Evolutionary conservation across 352 stramenopile species (phyloP), one percentile per base, ranked within the genome.

Genomic region (Aphanomyces stellatus): DNA sequence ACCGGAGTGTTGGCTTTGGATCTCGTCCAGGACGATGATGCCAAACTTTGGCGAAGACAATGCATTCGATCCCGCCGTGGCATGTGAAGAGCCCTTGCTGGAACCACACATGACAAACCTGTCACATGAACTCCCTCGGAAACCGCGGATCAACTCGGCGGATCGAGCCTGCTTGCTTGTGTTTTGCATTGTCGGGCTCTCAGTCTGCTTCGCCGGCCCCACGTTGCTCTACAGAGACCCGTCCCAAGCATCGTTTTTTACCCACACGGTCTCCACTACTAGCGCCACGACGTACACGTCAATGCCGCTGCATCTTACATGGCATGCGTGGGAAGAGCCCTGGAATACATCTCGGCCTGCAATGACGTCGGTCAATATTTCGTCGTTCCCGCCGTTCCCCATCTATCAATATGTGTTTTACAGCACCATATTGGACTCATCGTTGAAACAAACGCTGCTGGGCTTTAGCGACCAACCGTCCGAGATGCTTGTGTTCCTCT

Each of bases 61-160:
- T 11, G n/a, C 11, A 46, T 46, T 46, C 37, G 37, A 46, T 46
- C 37, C 11, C 13, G 37, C 37, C 37, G 37, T 46, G 37, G 11
- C 37, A 46, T 46, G 37, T 46, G 37, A 2, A 51, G 3, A 67
- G 37, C 34, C 59, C 6, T 33, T 46, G 41, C 46, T 67, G 30
- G 27, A 51, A 13, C n/a, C 33, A n/a, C n/a, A 2, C 24, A 25
- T 33, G 15, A 8, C 1, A 31, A n/a, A 22, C 22, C 6, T 30
- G n/a, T n/a, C n/a, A n/a, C n/a, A n/a, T n/a, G 42, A 56, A 4
- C 15, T 46, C 27, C 43, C 49, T 19, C 28, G 24, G 11, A 67
- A 67, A 33, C 60, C 60, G 22, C 19, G 24, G n/a, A 40, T 67
- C 28, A 67, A 67, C 49, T 67, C 60, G 15, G 60, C 40, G 19